Evolutionary conservation across 2,329 filamentous ascomycete species (phyloP), one percentile per base, ranked within the genome.

Genomic region (Botrytis deweyae): DNA sequence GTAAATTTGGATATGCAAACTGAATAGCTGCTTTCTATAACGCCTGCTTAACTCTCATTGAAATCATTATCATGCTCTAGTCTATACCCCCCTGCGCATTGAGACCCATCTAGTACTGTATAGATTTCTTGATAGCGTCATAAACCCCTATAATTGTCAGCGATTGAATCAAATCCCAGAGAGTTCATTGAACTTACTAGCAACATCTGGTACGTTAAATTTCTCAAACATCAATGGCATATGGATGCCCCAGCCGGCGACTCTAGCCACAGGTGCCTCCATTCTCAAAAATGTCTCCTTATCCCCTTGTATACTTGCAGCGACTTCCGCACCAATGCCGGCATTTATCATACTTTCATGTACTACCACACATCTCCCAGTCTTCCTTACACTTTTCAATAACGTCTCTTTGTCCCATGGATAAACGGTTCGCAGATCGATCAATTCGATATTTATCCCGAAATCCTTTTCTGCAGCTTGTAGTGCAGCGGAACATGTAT

Each of bases 271-370:
- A 0, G 91, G 91, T 4, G 91, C 91, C 77, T 93, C 91, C 7
- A 93, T 80, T 12, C 87, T 86, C 75, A 93, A 81, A 78, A 93
- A 93, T 1, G 90, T 90, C 42, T 86, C 86, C 62, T 79, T 79
- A 70, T 82, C 81, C 75, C 92, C 90, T 80, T 93, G 91, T 59
- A 93, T 90, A 12, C 89, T 91, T 3, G 91, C 90, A 18, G 91
- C 90, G 8, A 93, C 88, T 77, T 93, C 91, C 3, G 91, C 91
- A 20, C 91, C 91, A 25, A 93, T 88, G 29, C 91, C 91, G 20
- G 90, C 90, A 79, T 92, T 93, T 76, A 91, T 85, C 90, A 93
- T 93, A 74, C 90, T 92, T 80, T 93, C 91, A 79, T 93, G 91
- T 1, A 93, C 91, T 1, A 93, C 88, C 38, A 93, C 85, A 40